Conservation (phyloP, 1,284 basidiomycete species). For the Garcileccinum viscosum region DNA sequence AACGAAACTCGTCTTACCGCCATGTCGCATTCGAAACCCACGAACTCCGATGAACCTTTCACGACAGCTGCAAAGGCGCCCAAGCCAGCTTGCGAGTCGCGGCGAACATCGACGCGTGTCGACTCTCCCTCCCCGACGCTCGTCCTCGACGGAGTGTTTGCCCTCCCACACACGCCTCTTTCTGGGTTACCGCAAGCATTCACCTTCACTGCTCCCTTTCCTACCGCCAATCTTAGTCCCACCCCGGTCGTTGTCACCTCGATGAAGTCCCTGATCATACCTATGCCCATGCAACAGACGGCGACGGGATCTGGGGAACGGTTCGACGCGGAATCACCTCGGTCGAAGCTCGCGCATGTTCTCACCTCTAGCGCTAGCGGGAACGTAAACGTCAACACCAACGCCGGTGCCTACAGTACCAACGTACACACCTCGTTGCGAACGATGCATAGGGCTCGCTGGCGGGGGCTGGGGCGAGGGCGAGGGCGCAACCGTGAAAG, state of each 20-base stretch:
- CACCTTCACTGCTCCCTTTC: neutral
- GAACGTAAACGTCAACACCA: neutral
- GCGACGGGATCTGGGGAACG: neutral
- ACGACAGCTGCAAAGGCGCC: neutral
- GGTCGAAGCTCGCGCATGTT: slow-evolving; percentile 30
- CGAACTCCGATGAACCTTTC: neutral
- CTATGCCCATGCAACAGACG: neutral
- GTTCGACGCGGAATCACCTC: slow-evolving; percentile 21
- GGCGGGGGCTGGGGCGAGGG: neutral
- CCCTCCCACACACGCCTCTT: slow-evolving; percentile 11
- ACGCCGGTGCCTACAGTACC: too few relatives aligned
- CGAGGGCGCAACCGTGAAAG: too few relatives aligned
- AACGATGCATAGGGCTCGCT: neutral
- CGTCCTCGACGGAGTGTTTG: slow-evolving; percentile 31
- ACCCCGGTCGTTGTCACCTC: neutral
- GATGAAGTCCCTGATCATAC: neutral
- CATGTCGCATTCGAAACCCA: neutral
- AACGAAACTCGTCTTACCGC: neutral
- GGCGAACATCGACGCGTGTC: neutral
- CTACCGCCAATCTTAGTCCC: neutral
- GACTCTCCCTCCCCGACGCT: slow-evolving; percentile 20
- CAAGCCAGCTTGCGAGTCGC: neutral
- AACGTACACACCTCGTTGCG: neutral
- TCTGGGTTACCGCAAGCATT: slow-evolving; percentile 3
- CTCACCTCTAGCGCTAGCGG: neutral